Evolutionary conservation across 2,329 filamentous ascomycete genomes (phyloP).

Genomic region (Dactylellina haptotyla): DNA sequence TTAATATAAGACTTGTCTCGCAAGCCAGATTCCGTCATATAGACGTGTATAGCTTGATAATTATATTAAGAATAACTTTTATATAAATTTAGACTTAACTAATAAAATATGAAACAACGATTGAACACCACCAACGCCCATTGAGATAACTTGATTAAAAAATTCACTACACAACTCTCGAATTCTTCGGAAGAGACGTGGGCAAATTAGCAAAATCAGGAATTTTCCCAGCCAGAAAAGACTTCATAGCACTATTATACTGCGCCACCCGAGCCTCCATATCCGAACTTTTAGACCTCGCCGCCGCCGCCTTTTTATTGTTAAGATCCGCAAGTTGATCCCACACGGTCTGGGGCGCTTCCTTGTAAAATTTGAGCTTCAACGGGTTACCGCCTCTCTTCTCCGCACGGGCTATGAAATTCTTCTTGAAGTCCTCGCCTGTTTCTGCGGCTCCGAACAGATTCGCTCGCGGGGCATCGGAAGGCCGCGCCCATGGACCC

Average conservation of each 20-base stretch:
- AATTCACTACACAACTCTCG: no score
- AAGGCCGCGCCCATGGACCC: no score
- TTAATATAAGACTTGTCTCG: no score
- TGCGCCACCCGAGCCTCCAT: conserved; percentile 3
- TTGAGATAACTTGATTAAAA: no score
- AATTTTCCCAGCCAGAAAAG: background rate
- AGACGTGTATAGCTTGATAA: no score
- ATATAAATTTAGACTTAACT: no score
- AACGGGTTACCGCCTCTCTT: background rate
- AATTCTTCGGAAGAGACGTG: background rate
- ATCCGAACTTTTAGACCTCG: background rate
- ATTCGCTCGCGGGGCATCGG: no score
- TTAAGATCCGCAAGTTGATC: background rate
- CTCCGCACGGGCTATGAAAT: background rate
- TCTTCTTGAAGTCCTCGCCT: background rate
- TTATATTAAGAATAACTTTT: no score
- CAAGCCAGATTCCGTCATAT: no score
- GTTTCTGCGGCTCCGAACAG: background rate
- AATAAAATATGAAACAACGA: no score
- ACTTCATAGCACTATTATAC: no score
- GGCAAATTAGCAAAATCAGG: conserved; percentile 5
- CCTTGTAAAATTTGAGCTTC: background rate
- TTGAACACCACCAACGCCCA: no score
- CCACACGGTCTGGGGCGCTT: background rate
- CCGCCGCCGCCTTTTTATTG: background rate